Conservation (phyloP, 2,329 filamentous ascomycete species). For the Rhynchosporium agropyri region DNA sequence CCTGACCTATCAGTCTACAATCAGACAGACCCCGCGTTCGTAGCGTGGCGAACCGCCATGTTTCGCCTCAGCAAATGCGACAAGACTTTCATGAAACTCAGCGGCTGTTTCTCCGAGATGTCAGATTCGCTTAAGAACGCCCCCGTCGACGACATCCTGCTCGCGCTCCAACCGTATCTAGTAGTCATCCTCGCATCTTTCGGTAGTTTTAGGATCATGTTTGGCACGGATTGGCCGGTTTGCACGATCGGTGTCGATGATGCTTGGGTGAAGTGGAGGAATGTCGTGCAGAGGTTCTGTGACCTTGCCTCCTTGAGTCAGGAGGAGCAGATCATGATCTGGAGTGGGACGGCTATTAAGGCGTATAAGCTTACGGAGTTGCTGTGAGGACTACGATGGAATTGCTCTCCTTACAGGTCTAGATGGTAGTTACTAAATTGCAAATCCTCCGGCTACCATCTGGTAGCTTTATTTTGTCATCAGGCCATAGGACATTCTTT, state of each 20-base stretch:
- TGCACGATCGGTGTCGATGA: conserved; percentile 66
- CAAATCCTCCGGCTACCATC: conserved; percentile 6
- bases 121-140: conserved; percentile 53
- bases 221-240: conserved; percentile 92
- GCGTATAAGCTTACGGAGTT: conserved; percentile 62
- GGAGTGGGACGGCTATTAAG: conserved; percentile 70
- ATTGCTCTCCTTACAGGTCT: background rate
- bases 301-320: conserved; percentile 62
- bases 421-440: background rate
- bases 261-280: conserved; percentile 77
- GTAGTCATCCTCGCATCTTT: conserved; percentile 73
- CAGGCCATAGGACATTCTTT: background rate
- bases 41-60: conserved; percentile 71
- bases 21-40: conserved; percentile 52
- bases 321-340: conserved; percentile 67
- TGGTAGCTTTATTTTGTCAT: background rate
- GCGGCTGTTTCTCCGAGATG: conserved; percentile 82
- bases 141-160: conserved; percentile 60
- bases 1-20: conserved; percentile 71
- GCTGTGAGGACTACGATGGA: conserved; percentile 29
- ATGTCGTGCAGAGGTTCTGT: conserved; percentile 69
- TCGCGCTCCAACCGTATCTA: conserved; percentile 69
- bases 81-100: conserved; percentile 88
- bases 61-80: conserved; percentile 65
- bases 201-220: conserved; percentile 75